Evolutionary conservation across 2,329 filamentous ascomycete species (phyloP).

Genomic region (Paecilomyces fulvus): DNA sequence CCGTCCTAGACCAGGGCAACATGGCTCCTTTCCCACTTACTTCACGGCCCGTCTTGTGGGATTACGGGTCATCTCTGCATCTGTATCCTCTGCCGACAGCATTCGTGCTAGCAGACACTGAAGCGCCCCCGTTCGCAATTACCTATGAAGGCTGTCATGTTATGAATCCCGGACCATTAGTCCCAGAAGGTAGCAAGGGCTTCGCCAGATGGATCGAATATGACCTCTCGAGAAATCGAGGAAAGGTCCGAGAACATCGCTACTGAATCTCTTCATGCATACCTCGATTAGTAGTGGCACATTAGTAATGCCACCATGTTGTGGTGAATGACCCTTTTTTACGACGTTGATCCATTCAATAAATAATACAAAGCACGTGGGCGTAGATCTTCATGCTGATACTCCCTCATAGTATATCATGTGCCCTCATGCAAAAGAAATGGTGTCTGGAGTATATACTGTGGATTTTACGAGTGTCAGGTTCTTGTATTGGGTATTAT

Average conservation of each 20-base stretch:
- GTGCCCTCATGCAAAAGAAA: neutral
- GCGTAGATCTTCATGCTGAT: neutral
- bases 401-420: neutral
- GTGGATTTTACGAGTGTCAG: neutral
- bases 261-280: slow-evolving; percentile 34
- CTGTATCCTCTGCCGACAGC: slow-evolving; percentile 84
- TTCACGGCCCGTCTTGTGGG: slow-evolving; percentile 79
- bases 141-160: slow-evolving; percentile 95
- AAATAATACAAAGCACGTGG: neutral
- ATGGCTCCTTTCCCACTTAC: slow-evolving; percentile 78
- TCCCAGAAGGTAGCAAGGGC: slow-evolving; percentile 59
- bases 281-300: neutral
- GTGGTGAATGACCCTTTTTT: neutral
- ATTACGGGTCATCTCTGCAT: slow-evolving; percentile 66
- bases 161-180: slow-evolving; percentile 77
- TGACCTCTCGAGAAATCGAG: slow-evolving; percentile 54
- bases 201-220: slow-evolving; percentile 83
- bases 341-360: neutral
- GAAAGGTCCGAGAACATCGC: slow-evolving; percentile 54
- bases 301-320: neutral
- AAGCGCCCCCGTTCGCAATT: slow-evolving; percentile 72
- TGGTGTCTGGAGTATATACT: neutral
- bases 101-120: slow-evolving; percentile 72
- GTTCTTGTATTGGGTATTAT: neutral
- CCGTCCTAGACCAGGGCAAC: slow-evolving; percentile 81